Conservation (phyloP, 2,329 filamentous ascomycete species). For the Aspergillus udagawae region DNA sequence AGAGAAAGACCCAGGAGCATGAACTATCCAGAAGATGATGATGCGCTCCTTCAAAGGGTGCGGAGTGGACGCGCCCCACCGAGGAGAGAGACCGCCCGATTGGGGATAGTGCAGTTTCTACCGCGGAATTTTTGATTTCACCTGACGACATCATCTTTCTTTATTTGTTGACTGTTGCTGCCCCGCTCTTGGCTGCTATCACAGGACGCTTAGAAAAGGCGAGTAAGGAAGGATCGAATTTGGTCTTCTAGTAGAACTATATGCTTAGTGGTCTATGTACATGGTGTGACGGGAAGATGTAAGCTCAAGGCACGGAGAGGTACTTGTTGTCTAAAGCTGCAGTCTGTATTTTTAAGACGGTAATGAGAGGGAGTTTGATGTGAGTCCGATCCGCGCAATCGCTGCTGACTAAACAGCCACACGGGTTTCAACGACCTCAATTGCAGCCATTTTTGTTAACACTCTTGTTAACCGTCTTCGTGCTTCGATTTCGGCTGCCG, state of each 20-base stretch:
- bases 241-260: neutral
- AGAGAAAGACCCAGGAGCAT: slow-evolving; percentile 6
- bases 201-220: neutral
- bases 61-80: slow-evolving; percentile 15
- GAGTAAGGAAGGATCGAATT: neutral
- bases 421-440: slow-evolving; percentile 2
- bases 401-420: neutral
- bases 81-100: neutral
- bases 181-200: slow-evolving; percentile 8
- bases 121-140: neutral
- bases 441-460: slow-evolving; percentile 26
- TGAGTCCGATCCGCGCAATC: neutral
- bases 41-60: slow-evolving; percentile 12
- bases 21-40: slow-evolving; percentile 19
- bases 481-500: slow-evolving; percentile 33
- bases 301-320: too few species aligned
- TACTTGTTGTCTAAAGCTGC: too few species aligned
- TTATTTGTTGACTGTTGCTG: neutral
- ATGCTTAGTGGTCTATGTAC: neutral
- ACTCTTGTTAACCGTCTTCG: slow-evolving; percentile 32
- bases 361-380: neutral
- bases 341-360: neutral
- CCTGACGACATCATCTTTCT: slow-evolving; percentile 4
- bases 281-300: neutral
- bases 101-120: neutral